Base-by-base conservation (phyloP, 2,329 filamentous ascomycete species). In the Penicillium glabrum region DNA sequence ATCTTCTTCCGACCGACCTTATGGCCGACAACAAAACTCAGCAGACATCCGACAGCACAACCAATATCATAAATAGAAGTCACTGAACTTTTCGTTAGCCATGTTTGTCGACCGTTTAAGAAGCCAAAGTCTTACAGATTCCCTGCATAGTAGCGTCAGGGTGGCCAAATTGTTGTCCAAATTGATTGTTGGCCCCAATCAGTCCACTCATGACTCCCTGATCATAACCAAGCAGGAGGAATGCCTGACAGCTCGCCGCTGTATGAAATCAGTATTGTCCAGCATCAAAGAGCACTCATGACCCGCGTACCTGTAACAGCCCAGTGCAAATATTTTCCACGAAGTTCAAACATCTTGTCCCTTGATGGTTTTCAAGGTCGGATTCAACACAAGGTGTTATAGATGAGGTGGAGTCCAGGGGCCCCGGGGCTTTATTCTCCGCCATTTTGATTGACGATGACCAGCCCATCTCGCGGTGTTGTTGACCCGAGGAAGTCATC, bases 131-230 rank as follows among this genome's bases (percentile, higher is more conserved):
- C 55, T 48, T 9, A 61, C 59, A 57, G 13, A 72, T 72, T 21
- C 74, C 75, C 56, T 77, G 72, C 67, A 77, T 72, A 19, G 66
- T 69, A 1, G 72, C 63, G 53, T 73, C 69, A 0, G 75, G 74
- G 21, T 71, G 65, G 54, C 69, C 62, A 62, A 77, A 77, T 35
- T 76, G 69, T 29, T 61, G 63, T 16, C 71, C 72, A 50, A 77
- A 78, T 35, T 69, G 62, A 53, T 77, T 77, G 52, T 77, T 63
- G n/a, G 75, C 75, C 16, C 76, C 67, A 51, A 79, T 80, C 43
- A 82, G 75, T 43, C 75, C 77, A 51, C 79, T 79, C 72, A 80
- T 77, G 10, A 82, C 78, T 48, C 72, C 65, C 60, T 65, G 58
- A 21, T 57, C 60, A 66, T 72, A 66, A 10, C 64, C 63, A 19